Percentiles rank a stretch among this genome's conserved stretches.
Evolutionary conservation across 2,329 filamentous ascomycete species (phyloP).

Genomic region (Monilinia fructicola): DNA sequence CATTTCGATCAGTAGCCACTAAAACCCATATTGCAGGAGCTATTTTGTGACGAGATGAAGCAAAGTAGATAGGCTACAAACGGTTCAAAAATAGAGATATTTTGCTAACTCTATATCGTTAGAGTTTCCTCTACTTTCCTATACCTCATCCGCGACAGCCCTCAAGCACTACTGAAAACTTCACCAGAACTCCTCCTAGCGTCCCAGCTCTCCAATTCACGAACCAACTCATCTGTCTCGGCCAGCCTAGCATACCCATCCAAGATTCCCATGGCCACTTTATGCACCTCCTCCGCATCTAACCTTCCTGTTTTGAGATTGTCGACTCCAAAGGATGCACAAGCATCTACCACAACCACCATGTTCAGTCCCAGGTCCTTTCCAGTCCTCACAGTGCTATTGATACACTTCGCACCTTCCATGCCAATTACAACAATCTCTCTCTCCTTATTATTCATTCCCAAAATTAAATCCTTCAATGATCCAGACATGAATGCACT

Average conservation of each 20-base stretch:
- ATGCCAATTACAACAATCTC: constrained; percentile 32
- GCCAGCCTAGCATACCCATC: not conserved
- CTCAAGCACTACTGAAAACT: not conserved
- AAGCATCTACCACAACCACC: constrained; percentile 33
- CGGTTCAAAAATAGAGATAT: not conserved
- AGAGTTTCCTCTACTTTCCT: not conserved
- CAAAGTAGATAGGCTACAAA: not conserved
- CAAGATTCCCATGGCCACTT: constrained; percentile 11
- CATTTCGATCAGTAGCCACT: not conserved
- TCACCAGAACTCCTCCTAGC: not conserved
- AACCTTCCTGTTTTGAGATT: not conserved
- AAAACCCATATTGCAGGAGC: not conserved
- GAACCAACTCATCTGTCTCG: not conserved
- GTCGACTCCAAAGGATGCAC: constrained; percentile 27
- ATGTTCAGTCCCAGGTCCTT: constrained; percentile 32
- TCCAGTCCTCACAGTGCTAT: constrained; percentile 31
- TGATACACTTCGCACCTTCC: constrained; percentile 33
- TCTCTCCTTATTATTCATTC: constrained; percentile 22
- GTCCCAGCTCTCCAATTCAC: not conserved
- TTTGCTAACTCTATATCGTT: too few relatives aligned
- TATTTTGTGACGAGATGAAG: not conserved
- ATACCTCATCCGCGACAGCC: not conserved
- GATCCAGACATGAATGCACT: constrained; percentile 29
- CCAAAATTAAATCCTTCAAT: constrained; percentile 9
- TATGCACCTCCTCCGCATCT: constrained; percentile 20